Base-by-base conservation (phyloP, 2,329 filamentous ascomycete genomes). In the Colletotrichum godetiae region DNA sequence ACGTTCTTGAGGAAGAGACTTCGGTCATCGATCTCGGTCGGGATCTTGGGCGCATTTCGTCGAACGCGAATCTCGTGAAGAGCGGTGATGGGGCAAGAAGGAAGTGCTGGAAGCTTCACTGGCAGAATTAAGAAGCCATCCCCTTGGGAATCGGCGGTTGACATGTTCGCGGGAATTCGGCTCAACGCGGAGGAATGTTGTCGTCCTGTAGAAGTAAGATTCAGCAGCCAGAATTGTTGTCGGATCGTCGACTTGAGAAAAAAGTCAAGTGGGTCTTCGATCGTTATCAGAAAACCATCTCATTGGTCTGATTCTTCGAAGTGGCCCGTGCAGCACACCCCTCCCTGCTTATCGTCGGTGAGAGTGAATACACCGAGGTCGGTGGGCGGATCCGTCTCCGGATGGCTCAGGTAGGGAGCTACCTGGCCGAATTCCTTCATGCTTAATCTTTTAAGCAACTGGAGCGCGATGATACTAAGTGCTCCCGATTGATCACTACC, bases 1-100 rank as follows among this genome's bases (percentile, higher is more conserved):
- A 97, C 85, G 79, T 99, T 98, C 75, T 95, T 93, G n/a, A 97
- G 81, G 83, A 98, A 99, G 22, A 99, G 88, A 74, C 94, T 95
- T 77, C 95, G 92, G 19, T 90, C 86, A 77, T 96, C 93, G 81
- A 93, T 89, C 67, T 89, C 87, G 8, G 93, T 93, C 15, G 94
- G 91, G 53, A 94, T 88, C 83, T 93, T 94, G 74, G 96, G 95
- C 58, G 92, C 88, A 83, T 98, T 95, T 68, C 91, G 91, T 76
- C 94, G 94, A 68, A 98, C 84, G 84, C 98, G 98, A 78, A 98
- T 86, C 83, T 95, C 94, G 84, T 98, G 97, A 62, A 90, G 90
- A 71, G 91, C 88, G 56, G 88, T 82, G 55, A 87, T 83, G 29
- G 91, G 89, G 72, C 89, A 93, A 1, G 93, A 90, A 1, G 91